Conservation (phyloP, 768 basidiomycete genomes). For the Mycena olivaceomarginata region DNA sequence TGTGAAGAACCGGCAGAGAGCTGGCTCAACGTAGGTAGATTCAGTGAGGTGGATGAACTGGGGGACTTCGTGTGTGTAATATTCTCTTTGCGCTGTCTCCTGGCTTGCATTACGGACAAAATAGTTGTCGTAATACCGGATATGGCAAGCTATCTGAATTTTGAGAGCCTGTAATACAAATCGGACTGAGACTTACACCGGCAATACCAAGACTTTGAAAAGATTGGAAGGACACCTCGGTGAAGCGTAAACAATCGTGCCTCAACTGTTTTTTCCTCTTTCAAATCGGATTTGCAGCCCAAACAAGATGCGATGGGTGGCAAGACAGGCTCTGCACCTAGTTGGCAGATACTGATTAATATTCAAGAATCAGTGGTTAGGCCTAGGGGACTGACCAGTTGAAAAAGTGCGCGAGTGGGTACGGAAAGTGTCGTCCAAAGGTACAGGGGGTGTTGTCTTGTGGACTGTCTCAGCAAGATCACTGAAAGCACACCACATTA, state of each 20-base stretch:
- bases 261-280: background rate
- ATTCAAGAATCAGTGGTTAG: background rate
- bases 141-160: background rate
- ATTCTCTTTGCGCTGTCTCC: background rate
- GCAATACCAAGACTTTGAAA: conserved; percentile 14
- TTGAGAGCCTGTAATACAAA: background rate
- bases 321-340: background rate
- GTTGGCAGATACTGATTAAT: background rate
- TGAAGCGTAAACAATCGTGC: background rate
- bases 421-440: background rate
- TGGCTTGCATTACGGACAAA: background rate
- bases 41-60: background rate
- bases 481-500: background rate
- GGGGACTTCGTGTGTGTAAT: background rate
- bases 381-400: background rate
- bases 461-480: background rate
- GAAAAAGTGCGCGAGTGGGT: background rate
- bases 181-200: background rate
- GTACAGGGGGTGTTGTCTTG: background rate
- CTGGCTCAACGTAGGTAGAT: background rate
- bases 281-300: background rate
- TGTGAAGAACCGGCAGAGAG: background rate
- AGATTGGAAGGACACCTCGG: background rate
- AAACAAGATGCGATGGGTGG: background rate
- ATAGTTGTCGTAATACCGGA: background rate